phyloP scores from a whole-genome alignment of 2,329 filamentous ascomycete species.

The Fusarium sp. region DNA sequence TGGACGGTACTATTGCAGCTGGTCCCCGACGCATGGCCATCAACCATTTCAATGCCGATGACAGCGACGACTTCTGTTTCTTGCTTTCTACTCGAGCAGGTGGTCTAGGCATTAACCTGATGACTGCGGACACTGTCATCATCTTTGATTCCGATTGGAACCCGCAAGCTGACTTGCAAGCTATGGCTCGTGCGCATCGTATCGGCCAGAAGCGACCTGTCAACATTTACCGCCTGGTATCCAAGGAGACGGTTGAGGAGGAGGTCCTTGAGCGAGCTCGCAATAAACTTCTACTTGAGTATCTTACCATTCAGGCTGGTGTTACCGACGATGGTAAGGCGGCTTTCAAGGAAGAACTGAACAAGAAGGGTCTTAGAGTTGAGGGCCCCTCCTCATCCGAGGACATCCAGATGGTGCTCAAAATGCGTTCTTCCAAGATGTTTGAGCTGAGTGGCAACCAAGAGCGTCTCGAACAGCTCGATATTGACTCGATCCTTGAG shows the following conservation, averaged over 20 bases:
- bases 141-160: constrained; percentile 99
- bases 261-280: constrained; percentile 95
- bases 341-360: constrained; percentile 78
- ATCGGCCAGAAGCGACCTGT: constrained; percentile 97
- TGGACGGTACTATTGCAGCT: constrained; percentile 94
- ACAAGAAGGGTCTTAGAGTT: constrained; percentile 78
- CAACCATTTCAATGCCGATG: constrained; percentile 98
- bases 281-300: constrained; percentile 97
- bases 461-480: constrained; percentile 93
- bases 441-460: constrained; percentile 98
- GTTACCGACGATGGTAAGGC: constrained; percentile 96
- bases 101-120: constrained; percentile 97
- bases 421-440: constrained; percentile 98
- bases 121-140: constrained; percentile 98
- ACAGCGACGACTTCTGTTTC: constrained; percentile 96
- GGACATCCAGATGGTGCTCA: constrained; percentile 95
- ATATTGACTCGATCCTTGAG: constrained; percentile 96
- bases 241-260: constrained; percentile 98
- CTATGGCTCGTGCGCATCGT: constrained; percentile 97
- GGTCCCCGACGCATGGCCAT: constrained; percentile 91
- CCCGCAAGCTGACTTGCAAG: constrained; percentile 95
- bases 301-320: constrained; percentile 95
- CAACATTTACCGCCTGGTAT: constrained; percentile 95
- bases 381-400: constrained; percentile 91
- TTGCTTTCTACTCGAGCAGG: constrained; percentile 94